Percentiles rank a stretch among this genome's conserved stretches.
phyloP scores from a whole-genome alignment of 805 yeast species.

The Saccharomycopsis sp. region DNA sequence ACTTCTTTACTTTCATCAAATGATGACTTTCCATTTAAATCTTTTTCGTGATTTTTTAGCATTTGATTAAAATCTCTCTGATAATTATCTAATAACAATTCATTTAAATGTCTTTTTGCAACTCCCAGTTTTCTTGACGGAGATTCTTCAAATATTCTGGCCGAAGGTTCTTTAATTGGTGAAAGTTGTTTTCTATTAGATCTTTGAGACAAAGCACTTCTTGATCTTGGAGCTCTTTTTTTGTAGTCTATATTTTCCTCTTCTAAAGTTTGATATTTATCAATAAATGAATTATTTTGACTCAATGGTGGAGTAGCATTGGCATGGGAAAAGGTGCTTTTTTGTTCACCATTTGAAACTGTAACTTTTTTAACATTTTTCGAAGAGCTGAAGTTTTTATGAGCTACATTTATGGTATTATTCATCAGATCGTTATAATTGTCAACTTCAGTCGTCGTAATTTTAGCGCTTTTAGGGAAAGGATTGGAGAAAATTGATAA shows the following conservation, averaged over 20 bases:
- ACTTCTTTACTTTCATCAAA: background rate
- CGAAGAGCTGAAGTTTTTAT: no score
- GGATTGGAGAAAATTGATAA: background rate
- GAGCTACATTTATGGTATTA: background rate
- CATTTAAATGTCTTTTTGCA: background rate
- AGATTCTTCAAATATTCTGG: no score
- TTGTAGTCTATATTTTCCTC: background rate
- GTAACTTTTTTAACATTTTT: background rate
- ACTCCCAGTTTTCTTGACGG: no score
- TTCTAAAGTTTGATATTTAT: no score
- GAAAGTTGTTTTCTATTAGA: conserved; percentile 9
- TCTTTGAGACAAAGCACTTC: background rate
- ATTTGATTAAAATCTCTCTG: conserved; percentile 8
- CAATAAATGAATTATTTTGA: conserved; percentile 1
- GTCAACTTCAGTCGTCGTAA: background rate
- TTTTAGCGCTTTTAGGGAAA: background rate
- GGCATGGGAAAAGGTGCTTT: background rate
- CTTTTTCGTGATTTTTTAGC: no score
- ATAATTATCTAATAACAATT: conserved; percentile 7
- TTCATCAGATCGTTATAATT: background rate
- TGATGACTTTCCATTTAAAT: no score
- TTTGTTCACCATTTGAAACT: background rate
- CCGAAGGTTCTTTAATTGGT: conserved; percentile 14
- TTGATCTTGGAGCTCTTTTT: background rate
- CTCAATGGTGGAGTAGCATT: background rate